phyloP scores from a whole-genome alignment of 2,329 filamentous ascomycete genomes.

The Drechmeria coniospora region DNA sequence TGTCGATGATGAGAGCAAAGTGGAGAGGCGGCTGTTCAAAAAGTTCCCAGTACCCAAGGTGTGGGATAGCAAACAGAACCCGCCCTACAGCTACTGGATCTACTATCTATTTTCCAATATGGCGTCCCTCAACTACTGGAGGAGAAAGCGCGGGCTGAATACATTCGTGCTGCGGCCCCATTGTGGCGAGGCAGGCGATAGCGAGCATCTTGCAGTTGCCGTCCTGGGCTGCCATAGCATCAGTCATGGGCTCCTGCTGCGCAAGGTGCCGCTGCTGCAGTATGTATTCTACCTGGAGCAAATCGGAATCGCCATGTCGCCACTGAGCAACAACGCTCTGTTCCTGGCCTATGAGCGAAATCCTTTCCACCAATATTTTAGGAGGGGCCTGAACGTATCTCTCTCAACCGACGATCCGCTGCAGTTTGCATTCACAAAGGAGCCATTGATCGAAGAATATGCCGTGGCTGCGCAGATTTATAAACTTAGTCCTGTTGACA shows the following conservation, averaged over 20 bases:
- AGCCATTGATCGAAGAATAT: conserved; percentile 95
- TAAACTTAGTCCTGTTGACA: conserved; percentile 90
- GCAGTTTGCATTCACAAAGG: conserved; percentile 97
- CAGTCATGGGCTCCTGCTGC: conserved; percentile 79
- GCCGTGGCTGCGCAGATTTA: conserved; percentile 97
- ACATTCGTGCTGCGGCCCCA: conserved; percentile 88
- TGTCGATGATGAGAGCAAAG: conserved; percentile 95
- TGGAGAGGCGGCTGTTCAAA: conserved; percentile 81
- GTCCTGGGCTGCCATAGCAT: conserved; percentile 92
- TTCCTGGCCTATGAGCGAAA: conserved; percentile 96
- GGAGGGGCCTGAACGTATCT: conserved; percentile 85
- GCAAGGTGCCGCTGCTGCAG: conserved; percentile 87
- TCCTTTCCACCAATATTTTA: conserved; percentile 90
- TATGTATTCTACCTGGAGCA: conserved; percentile 98
- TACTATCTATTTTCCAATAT: conserved; percentile 96
- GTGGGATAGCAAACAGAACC: conserved; percentile 89
- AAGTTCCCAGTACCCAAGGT: conserved; percentile 85
- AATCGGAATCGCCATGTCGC: conserved; percentile 98
- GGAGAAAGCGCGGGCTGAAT: conserved; percentile 84
- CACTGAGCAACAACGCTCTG: conserved; percentile 89
- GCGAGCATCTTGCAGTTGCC: conserved; percentile 85
- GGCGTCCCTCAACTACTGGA: conserved; percentile 79
- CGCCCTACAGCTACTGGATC: conserved; percentile 97
- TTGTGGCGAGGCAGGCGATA: conserved; percentile 92
- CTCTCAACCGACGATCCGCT: conserved; percentile 92